Conservation (phyloP, 805 yeast genomes). For the Naumovozyma castellii region DNA sequence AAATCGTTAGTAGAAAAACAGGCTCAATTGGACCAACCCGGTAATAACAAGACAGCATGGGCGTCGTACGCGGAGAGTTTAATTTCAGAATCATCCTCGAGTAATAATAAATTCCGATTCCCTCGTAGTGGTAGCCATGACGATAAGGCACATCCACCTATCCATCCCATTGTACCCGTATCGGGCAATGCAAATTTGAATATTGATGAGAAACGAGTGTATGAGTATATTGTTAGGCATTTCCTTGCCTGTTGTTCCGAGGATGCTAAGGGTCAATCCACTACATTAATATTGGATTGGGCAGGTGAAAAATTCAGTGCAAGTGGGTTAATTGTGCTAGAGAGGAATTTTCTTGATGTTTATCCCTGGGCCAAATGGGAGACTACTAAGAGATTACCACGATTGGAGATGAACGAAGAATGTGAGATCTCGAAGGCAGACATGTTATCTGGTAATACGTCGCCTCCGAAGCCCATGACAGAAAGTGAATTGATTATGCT, state of each 20-base stretch:
- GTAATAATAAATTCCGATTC: slow-evolving; percentile 37
- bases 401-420: slow-evolving; percentile 45
- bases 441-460: slow-evolving; percentile 64
- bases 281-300: slow-evolving; percentile 63
- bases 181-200: slow-evolving; percentile 21
- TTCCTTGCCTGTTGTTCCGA: slow-evolving; percentile 87
- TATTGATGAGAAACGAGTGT: slow-evolving; percentile 53
- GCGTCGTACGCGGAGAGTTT: slow-evolving; percentile 51
- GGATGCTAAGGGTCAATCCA: slow-evolving; percentile 74
- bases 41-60: slow-evolving; percentile 70
- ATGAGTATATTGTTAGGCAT: slow-evolving; percentile 76
- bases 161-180: slow-evolving; percentile 64
- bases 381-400: slow-evolving; percentile 53
- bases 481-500: slow-evolving; percentile 85
- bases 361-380: slow-evolving; percentile 77
- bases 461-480: slow-evolving; percentile 76
- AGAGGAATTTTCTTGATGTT: slow-evolving; percentile 70
- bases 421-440: slow-evolving; percentile 48
- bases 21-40: slow-evolving; percentile 16
- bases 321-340: slow-evolving; percentile 65
- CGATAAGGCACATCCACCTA: slow-evolving; percentile 97
- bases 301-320: slow-evolving; percentile 64
- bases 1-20: slow-evolving; percentile 54
- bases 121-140: slow-evolving; percentile 80
- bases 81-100: slow-evolving; percentile 27